phyloP scores from a whole-genome alignment of 352 stramenopile genomes.

The Blastocystis sp. region DNA sequence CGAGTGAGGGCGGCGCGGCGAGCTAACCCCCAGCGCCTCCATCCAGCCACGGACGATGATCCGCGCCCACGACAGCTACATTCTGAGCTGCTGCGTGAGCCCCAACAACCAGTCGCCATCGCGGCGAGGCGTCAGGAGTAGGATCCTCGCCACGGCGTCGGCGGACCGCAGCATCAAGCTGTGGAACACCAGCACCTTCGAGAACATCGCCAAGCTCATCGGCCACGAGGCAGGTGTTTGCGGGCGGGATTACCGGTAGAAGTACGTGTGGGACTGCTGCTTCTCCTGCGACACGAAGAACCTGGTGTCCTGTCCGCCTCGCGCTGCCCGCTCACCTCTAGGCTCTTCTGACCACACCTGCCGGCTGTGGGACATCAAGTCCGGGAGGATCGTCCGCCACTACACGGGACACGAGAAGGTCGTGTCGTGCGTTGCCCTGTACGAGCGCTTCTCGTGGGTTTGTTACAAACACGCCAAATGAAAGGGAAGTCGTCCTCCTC shows the following conservation, averaged over 20 bases:
- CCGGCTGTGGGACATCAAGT: constrained; percentile 62
- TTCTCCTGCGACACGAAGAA: constrained; percentile 67
- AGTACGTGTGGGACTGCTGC: constrained; percentile 63
- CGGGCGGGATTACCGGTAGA: not conserved
- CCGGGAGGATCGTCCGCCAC: constrained; percentile 52
- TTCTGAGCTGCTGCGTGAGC: constrained; percentile 22
- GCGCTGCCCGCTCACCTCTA: not conserved
- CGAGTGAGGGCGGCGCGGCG: not conserved
- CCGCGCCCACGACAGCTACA: constrained; percentile 49
- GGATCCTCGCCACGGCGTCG: constrained; percentile 54
- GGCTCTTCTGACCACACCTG: constrained; percentile 61
- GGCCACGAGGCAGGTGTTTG: constrained; percentile 30
- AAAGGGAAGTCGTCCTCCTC: constrained; percentile 35
- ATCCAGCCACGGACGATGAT: constrained; percentile 42
- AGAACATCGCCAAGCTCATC: constrained; percentile 33
- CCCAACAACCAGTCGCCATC: constrained; percentile 19
- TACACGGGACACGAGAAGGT: constrained; percentile 69
- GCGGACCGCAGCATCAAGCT: constrained; percentile 67
- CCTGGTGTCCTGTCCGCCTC: constrained; percentile 48
- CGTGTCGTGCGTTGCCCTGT: constrained; percentile 46
- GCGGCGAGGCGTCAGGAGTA: not conserved
- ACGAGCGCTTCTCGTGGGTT: constrained; percentile 42
- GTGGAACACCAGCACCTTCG: constrained; percentile 50
- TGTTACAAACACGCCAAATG: constrained; percentile 59
- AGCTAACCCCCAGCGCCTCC: not conserved